Evolutionary conservation across 176 grass and related monocot genomes (phyloP).

Genomic region (Tillandsia fasciculata): DNA sequence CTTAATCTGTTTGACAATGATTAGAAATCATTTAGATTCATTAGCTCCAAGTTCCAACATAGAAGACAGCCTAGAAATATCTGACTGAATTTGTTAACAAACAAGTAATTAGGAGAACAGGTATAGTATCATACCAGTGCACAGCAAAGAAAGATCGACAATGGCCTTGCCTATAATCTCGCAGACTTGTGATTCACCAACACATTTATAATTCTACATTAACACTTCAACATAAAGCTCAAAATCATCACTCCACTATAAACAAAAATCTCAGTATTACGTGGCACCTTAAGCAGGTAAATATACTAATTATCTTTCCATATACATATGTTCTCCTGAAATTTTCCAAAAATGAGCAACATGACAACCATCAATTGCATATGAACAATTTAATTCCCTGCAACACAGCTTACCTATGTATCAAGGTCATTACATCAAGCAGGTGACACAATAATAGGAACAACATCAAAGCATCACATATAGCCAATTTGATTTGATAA

Average conservation of each 20-base stretch:
- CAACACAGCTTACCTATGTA: too few species aligned
- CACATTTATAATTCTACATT: conserved; percentile 16
- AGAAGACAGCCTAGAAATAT: background rate
- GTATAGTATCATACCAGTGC: conserved; percentile 16
- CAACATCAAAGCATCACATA: too few species aligned
- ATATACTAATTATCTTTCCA: too few species aligned
- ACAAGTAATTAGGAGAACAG: background rate
- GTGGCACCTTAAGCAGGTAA: too few species aligned
- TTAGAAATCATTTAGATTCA: background rate
- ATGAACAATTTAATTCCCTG: too few species aligned
- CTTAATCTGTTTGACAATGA: background rate
- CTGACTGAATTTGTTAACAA: background rate
- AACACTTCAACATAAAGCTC: conserved; percentile 2
- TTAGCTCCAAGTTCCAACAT: background rate
- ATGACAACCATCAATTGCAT: too few species aligned
- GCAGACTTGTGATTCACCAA: background rate
- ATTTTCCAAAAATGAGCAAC: too few species aligned
- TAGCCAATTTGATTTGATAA: too few species aligned
- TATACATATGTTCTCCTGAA: too few species aligned
- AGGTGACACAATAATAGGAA: too few species aligned
- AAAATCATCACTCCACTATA: background rate
- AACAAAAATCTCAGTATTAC: too few species aligned
- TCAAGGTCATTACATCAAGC: too few species aligned
- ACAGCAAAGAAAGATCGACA: conserved; percentile 13
- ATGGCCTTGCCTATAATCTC: conserved; percentile 5